Base-by-base conservation (phyloP, 768 basidiomycete species). In the Russula sp. region DNA sequence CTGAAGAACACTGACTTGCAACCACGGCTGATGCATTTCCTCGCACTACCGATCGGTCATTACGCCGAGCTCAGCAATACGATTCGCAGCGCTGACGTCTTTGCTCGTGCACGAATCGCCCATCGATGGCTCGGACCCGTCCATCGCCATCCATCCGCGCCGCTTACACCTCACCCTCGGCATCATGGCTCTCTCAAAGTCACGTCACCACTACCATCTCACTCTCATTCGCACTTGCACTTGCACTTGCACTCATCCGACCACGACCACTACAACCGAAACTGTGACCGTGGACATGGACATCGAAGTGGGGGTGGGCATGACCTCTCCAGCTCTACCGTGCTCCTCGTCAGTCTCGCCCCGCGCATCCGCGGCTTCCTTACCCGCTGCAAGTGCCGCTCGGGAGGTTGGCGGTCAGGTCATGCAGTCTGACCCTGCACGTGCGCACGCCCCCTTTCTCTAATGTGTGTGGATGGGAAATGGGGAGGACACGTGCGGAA, bases 101-200 rank as follows among this genome's bases (percentile, higher is more conserved):
- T 67, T 70, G 47, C 72, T 76, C 9, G 57, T 51, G 4, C 57
- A 65, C 29, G 58, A 61, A 6, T 74, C 75, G 0, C 62, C 73
- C 7, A 75, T 77, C 32, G 65, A 71, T 0, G 89, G 89, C 0
- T 74, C 90, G 5, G 85, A 91, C 71, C 68, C 67, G 9, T 76
- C 80, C 2, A 82, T 90, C 65, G 71, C 87, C 56, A 78, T 89
- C 58, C 75, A 75, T 7, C 72, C 78, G 0, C 76, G 79, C 11
- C 71, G 87, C n/a, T 72, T 90, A 46, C 88, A 91, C 70, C 72
- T 90, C 59, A 90, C 89, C 0, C 73, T 91, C 2, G 88, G 88
- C 1, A 86, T 89, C 0, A 86, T 91, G 85, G 73, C 80, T 0
- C 80, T 0, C 82, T 90, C 38, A 29, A 29, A 29, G 25, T 2